Conservation (phyloP, 192 early-diverging fungal genomes). For the Podila clonocystis region DNA sequence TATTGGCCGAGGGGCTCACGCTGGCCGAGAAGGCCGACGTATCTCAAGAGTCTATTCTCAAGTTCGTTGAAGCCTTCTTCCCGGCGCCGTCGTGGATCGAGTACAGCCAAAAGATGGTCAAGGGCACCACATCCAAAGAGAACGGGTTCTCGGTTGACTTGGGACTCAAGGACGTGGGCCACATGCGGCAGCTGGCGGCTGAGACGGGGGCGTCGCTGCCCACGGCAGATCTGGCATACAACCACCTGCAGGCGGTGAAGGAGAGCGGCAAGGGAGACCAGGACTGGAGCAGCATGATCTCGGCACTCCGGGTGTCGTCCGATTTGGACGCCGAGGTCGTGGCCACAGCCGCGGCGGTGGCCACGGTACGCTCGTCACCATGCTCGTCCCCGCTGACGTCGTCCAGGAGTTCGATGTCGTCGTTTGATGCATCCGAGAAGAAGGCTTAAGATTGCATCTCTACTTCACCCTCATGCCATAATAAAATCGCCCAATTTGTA, state of each 20-base stretch:
- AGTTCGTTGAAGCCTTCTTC: slow-evolving; percentile 66
- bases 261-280: slow-evolving; percentile 25
- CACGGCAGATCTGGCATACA: slow-evolving; percentile 39
- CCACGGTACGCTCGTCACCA: not conserved
- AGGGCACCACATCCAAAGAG: slow-evolving; percentile 31
- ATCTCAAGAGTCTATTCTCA: slow-evolving; percentile 61
- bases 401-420: not conserved
- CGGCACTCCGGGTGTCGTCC: slow-evolving; percentile 3
- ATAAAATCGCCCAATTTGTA: not conserved
- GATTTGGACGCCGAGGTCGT: not conserved
- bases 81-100: slow-evolving; percentile 53
- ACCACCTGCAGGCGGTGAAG: slow-evolving; percentile 36
- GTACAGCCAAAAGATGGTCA: slow-evolving; percentile 35
- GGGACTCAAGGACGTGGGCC: slow-evolving; percentile 61
- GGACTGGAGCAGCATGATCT: slow-evolving; percentile 45
- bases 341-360: not conserved
- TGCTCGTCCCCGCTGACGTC: not conserved
- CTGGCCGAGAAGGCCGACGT: slow-evolving; percentile 68
- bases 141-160: slow-evolving; percentile 54
- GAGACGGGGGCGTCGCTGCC: slow-evolving; percentile 52
- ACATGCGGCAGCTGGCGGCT: slow-evolving; percentile 53
- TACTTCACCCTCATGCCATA: too few relatives aligned
- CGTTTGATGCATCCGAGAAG: not conserved
- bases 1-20: slow-evolving; percentile 72
- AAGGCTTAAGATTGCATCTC: too few relatives aligned